Base-by-base conservation (phyloP, 768 basidiomycete genomes). In the Lyophyllum decastes region DNA sequence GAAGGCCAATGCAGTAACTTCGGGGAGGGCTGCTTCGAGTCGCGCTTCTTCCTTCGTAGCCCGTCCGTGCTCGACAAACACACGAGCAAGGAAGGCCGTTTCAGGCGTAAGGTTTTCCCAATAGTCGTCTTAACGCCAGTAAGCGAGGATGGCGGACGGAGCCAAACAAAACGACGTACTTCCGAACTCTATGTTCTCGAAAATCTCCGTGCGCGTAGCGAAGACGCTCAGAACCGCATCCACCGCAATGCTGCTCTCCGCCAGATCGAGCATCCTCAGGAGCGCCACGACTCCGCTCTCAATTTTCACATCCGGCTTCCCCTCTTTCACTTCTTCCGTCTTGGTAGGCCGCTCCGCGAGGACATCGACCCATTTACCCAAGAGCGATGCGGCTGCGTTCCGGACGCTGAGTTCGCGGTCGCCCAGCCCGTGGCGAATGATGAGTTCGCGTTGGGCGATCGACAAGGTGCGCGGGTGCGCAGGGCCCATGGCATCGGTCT, bases 1-100 rank as follows among this genome's bases (percentile, higher is more conserved):
- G 74, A 86, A 91, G 0, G 95, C 95, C 51, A 95, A 80, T 0
- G 79, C 77, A 1, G 91, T 94, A 21, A 96, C 92, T 25, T 92
- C 93, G 1, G 96, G 96, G 4, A 98, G 79, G 14, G 81, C 76
- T 2, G 78, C 72, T 64, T 93, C 90, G 2, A 95, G 75, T 33
- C 85, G 82, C 2, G 72, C 72, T 7, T 86, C 79, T 50, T 91
- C 83, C 45, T 86, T 79, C 1, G 76, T 84, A 17, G 74, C 75
- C 14, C 81, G 78, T 64, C 92, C 95, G 67, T 92, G 83, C 30
- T 94, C 87, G 3, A 90, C 85, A 68, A 89, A 95, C 10, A 92
- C 89, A 6, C 95, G 86, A 0, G 84, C 89, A 17, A 98, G 81
- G 67, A 95, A 91, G 0, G 88, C 87, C 43, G 80, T 86, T 66